Evolutionary conservation across 2,329 filamentous ascomycete species (phyloP).

Genomic region (Lecanicillium sp.): DNA sequence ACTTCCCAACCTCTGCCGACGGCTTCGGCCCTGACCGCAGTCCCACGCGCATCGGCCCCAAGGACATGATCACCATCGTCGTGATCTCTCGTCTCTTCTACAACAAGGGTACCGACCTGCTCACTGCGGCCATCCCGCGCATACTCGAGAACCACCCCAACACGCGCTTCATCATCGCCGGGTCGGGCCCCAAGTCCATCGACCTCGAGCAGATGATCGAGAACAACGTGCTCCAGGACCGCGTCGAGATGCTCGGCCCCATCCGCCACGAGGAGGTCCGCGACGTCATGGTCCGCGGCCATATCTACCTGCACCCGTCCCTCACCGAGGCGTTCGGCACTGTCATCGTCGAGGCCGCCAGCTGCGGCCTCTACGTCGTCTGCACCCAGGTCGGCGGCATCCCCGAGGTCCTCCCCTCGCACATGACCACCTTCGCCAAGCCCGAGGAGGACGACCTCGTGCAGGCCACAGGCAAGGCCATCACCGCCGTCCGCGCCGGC

Average conservation of each 20-base stretch:
- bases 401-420: slow-evolving; percentile 86
- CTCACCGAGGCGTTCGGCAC: slow-evolving; percentile 96
- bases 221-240: slow-evolving; percentile 86
- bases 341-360: slow-evolving; percentile 94
- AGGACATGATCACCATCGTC: slow-evolving; percentile 90
- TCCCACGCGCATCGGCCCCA: slow-evolving; percentile 65
- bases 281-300: slow-evolving; percentile 93
- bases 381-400: slow-evolving; percentile 96
- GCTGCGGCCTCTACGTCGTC: slow-evolving; percentile 92
- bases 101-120: slow-evolving; percentile 94
- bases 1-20: slow-evolving; percentile 31
- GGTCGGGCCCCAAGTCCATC: slow-evolving; percentile 92
- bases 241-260: slow-evolving; percentile 85
- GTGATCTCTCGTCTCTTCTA: slow-evolving; percentile 97
- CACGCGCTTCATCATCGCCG: slow-evolving; percentile 93
- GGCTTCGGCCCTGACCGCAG: slow-evolving; percentile 42
- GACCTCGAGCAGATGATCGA: slow-evolving; percentile 98
- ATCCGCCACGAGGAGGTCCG: slow-evolving; percentile 94
- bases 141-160: slow-evolving; percentile 87
- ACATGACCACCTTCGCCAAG: slow-evolving; percentile 97
- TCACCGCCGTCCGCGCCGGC: slow-evolving; percentile 76
- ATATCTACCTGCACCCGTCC: slow-evolving; percentile 93
- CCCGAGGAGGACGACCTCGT: slow-evolving; percentile 96
- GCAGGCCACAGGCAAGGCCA: slow-evolving; percentile 80
- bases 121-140: slow-evolving; percentile 92